Percentiles rank a stretch among this genome's conserved stretches.
These are phyloP conservation scores for Gyromitra esculenta DNA, from an alignment of 2,329 filamentous ascomycete species.

Conservation along the genomic window DNA sequence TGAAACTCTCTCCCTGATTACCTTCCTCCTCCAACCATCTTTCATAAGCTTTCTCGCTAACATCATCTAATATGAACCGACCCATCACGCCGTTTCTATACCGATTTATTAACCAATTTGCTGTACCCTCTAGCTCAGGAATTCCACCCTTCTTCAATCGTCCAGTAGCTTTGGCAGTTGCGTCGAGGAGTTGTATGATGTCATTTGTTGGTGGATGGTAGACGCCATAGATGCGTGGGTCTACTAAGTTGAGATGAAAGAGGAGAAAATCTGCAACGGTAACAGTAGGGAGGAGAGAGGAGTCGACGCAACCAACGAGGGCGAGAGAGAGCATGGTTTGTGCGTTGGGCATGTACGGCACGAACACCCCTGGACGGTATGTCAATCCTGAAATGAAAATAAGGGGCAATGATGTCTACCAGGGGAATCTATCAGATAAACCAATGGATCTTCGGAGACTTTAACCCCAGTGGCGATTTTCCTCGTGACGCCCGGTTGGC, in stretches of 20 bases:
- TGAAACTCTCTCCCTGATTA: constrained; percentile 55
- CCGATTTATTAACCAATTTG: constrained; percentile 80
- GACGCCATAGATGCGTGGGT: constrained; percentile 68
- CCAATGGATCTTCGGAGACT: constrained; percentile 70
- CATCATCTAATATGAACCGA: constrained; percentile 79
- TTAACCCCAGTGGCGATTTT: constrained; percentile 86
- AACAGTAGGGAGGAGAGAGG: constrained; percentile 79
- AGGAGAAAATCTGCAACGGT: constrained; percentile 90
- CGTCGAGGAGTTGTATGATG: constrained; percentile 74
- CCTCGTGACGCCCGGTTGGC: constrained; percentile 87
- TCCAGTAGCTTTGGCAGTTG: constrained; percentile 77
- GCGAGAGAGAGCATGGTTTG: constrained; percentile 96
- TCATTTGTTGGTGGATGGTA: constrained; percentile 79
- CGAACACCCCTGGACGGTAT: constrained; percentile 73
- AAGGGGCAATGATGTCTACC: constrained; percentile 59
- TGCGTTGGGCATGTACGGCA: constrained; percentile 85
- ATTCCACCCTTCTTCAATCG: constrained; percentile 77
- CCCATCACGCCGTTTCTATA: constrained; percentile 83
- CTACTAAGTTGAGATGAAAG: constrained; percentile 78
- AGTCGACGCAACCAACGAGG: constrained; percentile 88
- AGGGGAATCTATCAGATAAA: constrained; percentile 90
- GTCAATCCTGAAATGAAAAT: not conserved
- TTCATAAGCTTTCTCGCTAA: constrained; percentile 71
- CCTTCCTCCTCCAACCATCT: constrained; percentile 63
- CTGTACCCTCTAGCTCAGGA: constrained; percentile 76